Percentiles rank a stretch among this genome's conserved stretches.
These are phyloP conservation scores for Schizophyllum amplum DNA, from an alignment of 1,284 basidiomycete species.

Conservation along the genomic window DNA sequence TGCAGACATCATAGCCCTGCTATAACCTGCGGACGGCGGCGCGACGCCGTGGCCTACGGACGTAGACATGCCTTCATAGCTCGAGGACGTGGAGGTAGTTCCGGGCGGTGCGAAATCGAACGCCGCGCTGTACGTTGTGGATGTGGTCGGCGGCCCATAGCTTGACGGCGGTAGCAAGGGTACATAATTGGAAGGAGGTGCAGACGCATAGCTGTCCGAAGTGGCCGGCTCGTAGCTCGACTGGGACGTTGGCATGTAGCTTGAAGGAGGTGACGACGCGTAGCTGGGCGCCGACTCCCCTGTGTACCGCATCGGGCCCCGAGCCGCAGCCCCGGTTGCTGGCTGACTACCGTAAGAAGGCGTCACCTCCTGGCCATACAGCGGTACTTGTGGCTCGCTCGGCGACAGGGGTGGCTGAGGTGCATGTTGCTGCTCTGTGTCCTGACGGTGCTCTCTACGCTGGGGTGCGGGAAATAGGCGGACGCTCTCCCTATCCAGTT, in stretches of 20 bases:
- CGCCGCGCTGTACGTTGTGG: background rate
- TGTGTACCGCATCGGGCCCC: too few species aligned
- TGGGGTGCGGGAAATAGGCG: too few species aligned
- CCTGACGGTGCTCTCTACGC: background rate
- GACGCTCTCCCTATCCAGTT: background rate
- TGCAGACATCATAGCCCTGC: background rate
- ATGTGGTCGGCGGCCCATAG: background rate
- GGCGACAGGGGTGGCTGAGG: too few species aligned
- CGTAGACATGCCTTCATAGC: background rate
- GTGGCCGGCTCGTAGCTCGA: background rate
- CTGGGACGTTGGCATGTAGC: background rate
- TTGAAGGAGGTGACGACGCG: background rate
- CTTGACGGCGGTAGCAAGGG: background rate
- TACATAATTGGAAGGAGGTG: background rate
- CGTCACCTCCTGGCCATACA: too few species aligned
- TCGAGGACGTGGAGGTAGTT: background rate
- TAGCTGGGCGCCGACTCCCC: background rate
- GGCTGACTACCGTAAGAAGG: too few species aligned
- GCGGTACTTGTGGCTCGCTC: too few species aligned
- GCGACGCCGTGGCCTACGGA: background rate
- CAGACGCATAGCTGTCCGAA: background rate
- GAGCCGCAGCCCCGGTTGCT: too few species aligned
- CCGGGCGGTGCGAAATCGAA: background rate
- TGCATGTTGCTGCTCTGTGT: too few species aligned
- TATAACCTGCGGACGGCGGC: background rate